Evolutionary conservation across 1,284 basidiomycete genomes (phyloP), one percentile per base, ranked within the genome.

Genomic region (Microbotryum violaceum): DNA sequence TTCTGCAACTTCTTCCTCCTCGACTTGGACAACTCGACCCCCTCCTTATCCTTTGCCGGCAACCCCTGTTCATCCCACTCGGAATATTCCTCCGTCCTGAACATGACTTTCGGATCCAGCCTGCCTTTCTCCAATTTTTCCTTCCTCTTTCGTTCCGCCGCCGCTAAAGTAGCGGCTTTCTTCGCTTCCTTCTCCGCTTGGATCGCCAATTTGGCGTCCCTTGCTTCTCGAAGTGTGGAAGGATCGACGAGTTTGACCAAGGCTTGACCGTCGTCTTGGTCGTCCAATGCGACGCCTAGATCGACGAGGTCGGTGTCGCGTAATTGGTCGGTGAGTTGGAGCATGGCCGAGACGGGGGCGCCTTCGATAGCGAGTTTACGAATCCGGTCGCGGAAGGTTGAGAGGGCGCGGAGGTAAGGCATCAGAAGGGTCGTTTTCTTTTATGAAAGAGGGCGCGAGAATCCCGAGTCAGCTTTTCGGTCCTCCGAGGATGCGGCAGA

Each of bases 231-330:
- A 44, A 99, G 80, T 64, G 91, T 84, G 7, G 84, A 83, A 0
- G 93, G 86, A 58, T 90, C 80, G 20, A 96, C 88, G 50, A 98
- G 80, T 77, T 98, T 98, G 69, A 97, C 88, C 49, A 98, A 83
- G 5, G 93, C 92, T 70, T 85, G 85, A n/a, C 92, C 92, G 78
- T 92, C 91, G 78, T 92, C 91, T 78, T 92, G 90, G 77, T 99
- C 96, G 73, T 98, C 96, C 49, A 99, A 79, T 12, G 92, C 91
- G 6, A 99, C 89, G 18, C 96, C 96, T 57, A 98, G 80, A 27
- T 92, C 88, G 51, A 94, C 86, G 47, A 97, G 79, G 73, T 97
- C 93, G 47, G 83, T 79, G 75, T 98, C 96, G 29, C 96, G 83
- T 64, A 99, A 82, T 63, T 84, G 85, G 78, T 99, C 96, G 72